Percentiles rank a stretch among this genome's conserved stretches.
Evolutionary conservation across 768 basidiomycete species (phyloP).

Genomic region (Infundibulicybe gibba): DNA sequence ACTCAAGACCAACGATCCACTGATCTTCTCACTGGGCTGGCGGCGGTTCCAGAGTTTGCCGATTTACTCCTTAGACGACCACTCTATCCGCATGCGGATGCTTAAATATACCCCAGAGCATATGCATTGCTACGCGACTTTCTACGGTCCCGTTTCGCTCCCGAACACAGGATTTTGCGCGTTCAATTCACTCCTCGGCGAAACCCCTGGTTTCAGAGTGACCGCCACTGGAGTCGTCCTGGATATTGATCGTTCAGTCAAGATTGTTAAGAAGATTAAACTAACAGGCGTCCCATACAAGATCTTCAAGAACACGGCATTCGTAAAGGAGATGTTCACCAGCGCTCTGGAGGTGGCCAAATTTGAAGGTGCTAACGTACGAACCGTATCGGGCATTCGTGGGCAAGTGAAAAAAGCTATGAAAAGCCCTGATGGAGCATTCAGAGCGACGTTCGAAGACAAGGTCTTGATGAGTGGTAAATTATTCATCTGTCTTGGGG

Average conservation of each 20-base stretch:
- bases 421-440: slow-evolving; percentile 92
- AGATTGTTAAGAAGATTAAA: slow-evolving; percentile 98
- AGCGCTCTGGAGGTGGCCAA: slow-evolving; percentile 94
- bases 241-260: slow-evolving; percentile 86
- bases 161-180: slow-evolving; percentile 98
- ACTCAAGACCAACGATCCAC: slow-evolving; percentile 95
- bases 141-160: slow-evolving; percentile 88
- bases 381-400: slow-evolving; percentile 92
- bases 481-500: slow-evolving; percentile 22
- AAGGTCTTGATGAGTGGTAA: slow-evolving; percentile 93
- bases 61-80: slow-evolving; percentile 95
- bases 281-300: slow-evolving; percentile 94
- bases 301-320: slow-evolving; percentile 99
- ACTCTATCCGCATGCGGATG: slow-evolving; percentile 97
- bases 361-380: slow-evolving; percentile 96
- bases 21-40: slow-evolving; percentile 98
- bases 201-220: slow-evolving; percentile 76
- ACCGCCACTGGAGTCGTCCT: slow-evolving; percentile 94
- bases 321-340: slow-evolving; percentile 96
- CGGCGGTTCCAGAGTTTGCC: slow-evolving; percentile 93
- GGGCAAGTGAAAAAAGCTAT: slow-evolving; percentile 97
- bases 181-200: slow-evolving; percentile 79
- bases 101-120: slow-evolving; percentile 99
- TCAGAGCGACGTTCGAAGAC: slow-evolving; percentile 97
- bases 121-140: slow-evolving; percentile 98